Evolutionary conservation across 2,329 filamentous ascomycete species (phyloP).

Genomic region (Colletotrichum orchidophilum): DNA sequence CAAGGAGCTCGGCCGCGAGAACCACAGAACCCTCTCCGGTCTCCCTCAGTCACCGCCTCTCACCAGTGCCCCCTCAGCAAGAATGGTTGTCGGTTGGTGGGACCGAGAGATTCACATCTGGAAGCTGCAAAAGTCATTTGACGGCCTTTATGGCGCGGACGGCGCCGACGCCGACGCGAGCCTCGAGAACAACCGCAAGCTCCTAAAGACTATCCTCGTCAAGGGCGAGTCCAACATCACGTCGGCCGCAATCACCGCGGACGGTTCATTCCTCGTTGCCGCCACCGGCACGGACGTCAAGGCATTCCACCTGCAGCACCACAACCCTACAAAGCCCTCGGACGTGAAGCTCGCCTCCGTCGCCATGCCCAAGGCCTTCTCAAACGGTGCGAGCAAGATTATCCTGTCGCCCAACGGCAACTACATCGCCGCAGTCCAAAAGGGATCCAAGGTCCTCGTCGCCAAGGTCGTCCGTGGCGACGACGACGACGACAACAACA

Average conservation of each 20-base stretch:
- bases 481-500: conserved; percentile 29
- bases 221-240: conserved; percentile 85
- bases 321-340: conserved; percentile 59
- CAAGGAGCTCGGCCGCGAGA: conserved; percentile 76
- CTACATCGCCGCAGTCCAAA: conserved; percentile 74
- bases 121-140: conserved; percentile 62
- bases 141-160: conserved; percentile 54
- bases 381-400: conserved; percentile 74
- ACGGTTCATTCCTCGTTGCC: conserved; percentile 79
- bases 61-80: conserved; percentile 74
- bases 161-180: conserved; percentile 51
- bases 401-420: conserved; percentile 74
- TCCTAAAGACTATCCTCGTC: conserved; percentile 74
- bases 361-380: conserved; percentile 65
- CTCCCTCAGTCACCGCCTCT: conserved; percentile 83
- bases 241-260: conserved; percentile 74
- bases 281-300: conserved; percentile 80
- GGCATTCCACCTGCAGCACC: conserved; percentile 74
- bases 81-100: conserved; percentile 92
- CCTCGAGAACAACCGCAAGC: conserved; percentile 65
- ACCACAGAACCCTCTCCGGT: conserved; percentile 83
- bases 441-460: conserved; percentile 67
- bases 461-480: conserved; percentile 50
- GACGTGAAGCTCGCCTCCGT: conserved; percentile 77
- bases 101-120: conserved; percentile 87